A percentile compares a stretch with the other conserved stretches of the same genome.
Evolutionary conservation across 768 basidiomycete genomes (phyloP).

Genomic region (Naganishia kalamii): DNA sequence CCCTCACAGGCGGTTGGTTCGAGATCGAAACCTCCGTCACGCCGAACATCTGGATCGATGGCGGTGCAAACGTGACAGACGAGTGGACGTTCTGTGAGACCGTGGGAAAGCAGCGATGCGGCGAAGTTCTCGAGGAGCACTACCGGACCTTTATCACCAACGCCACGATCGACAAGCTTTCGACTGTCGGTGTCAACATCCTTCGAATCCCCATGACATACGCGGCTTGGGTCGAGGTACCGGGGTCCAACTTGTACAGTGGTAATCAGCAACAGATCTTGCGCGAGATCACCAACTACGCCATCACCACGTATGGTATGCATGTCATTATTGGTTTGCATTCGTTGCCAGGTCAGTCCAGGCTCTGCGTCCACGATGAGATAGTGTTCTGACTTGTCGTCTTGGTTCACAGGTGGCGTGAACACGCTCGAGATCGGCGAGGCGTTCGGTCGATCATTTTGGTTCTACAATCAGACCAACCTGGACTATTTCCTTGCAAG

Average conservation of each 20-base stretch:
- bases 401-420: background rate
- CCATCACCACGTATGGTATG: slow-evolving; percentile 15
- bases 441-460: background rate
- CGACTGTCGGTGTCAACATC: slow-evolving; percentile 18
- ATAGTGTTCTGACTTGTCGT: background rate
- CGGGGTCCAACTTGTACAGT: slow-evolving; percentile 8
- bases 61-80: background rate
- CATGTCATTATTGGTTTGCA: slow-evolving; percentile 14
- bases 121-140: background rate
- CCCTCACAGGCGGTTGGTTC: background rate
- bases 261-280: slow-evolving; percentile 9
- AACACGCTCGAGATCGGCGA: slow-evolving; percentile 21
- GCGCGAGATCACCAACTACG: slow-evolving; percentile 19
- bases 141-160: slow-evolving; percentile 12
- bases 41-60: background rate
- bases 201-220: slow-evolving; percentile 23
- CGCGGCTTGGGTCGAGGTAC: slow-evolving; percentile 15
- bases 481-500: background rate
- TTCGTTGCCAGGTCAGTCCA: slow-evolving; percentile 11
- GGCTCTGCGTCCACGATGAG: too few species aligned
- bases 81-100: slow-evolving; percentile 16
- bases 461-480: slow-evolving; percentile 21
- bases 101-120: background rate
- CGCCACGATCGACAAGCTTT: slow-evolving; percentile 16
- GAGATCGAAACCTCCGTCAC: background rate